Conservation (phyloP, 1,284 basidiomycete genomes). For the Trichosporon inkin region DNA sequence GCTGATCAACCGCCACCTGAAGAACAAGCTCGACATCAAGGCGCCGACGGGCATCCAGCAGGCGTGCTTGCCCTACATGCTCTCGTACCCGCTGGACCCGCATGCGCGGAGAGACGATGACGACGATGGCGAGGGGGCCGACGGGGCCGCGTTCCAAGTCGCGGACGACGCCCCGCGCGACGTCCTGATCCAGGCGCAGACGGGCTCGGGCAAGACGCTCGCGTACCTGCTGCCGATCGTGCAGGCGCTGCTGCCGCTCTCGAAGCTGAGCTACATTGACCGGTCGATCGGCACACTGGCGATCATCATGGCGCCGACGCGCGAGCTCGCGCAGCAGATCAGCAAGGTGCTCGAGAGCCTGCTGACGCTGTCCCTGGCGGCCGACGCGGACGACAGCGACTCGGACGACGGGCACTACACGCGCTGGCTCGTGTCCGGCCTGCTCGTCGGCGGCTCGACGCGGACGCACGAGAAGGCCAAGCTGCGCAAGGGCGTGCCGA, state of each 20-base stretch:
- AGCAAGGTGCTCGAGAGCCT: constrained; percentile 64
- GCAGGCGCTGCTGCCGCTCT: constrained; percentile 84
- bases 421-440: constrained; percentile 88
- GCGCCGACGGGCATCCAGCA: constrained; percentile 91
- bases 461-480: constrained; percentile 69
- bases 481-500: constrained; percentile 66
- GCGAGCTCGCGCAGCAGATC: constrained; percentile 98
- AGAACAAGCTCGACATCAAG: constrained; percentile 72
- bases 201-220: constrained; percentile 95
- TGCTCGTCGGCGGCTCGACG: constrained; percentile 76
- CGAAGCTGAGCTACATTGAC: constrained; percentile 81
- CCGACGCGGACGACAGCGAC: constrained; percentile 32
- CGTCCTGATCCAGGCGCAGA: constrained; percentile 94
- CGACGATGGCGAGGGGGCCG: constrained; percentile 10
- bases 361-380: constrained; percentile 68
- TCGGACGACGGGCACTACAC: constrained; percentile 58
- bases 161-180: constrained; percentile 56
- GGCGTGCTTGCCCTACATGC: constrained; percentile 69
- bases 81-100: constrained; percentile 52
- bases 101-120: constrained; percentile 21
- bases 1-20: constrained; percentile 73
- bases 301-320: constrained; percentile 81
- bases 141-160: constrained; percentile 8
- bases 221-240: constrained; percentile 93
- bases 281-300: constrained; percentile 83